A percentile compares a stretch with the other conserved stretches of the same genome.
Evolutionary conservation across 2,329 filamentous ascomycete genomes (phyloP).

Genomic region (Venturia carpophila): DNA sequence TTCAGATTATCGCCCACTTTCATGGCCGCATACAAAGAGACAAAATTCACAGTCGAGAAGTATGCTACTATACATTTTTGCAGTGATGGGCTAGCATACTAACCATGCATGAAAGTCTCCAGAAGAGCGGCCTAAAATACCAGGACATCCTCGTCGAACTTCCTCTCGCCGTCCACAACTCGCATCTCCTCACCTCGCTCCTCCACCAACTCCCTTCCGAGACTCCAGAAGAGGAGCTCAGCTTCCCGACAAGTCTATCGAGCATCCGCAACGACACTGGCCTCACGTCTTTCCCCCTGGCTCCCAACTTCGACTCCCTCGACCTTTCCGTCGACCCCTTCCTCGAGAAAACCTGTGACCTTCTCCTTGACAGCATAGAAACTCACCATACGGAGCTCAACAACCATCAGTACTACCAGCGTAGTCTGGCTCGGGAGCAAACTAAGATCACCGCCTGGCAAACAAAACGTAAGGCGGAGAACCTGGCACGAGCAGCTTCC

Average conservation of each 20-base stretch:
- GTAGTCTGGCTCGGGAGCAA: conserved; percentile 88
- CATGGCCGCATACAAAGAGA: conserved; percentile 88
- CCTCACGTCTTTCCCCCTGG: conserved; percentile 56
- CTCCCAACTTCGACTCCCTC: conserved; percentile 82
- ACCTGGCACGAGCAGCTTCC: conserved; percentile 70
- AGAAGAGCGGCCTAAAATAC: conserved; percentile 89
- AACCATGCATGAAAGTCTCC: conserved; percentile 52
- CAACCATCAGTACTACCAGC: conserved; percentile 97
- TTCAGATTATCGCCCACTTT: conserved; percentile 85
- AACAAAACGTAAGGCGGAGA: conserved; percentile 92
- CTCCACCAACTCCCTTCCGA: conserved; percentile 80
- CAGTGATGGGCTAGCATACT: conserved; percentile 22
- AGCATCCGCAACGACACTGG: conserved; percentile 62
- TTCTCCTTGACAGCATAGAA: conserved; percentile 94
- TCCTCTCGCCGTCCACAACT: conserved; percentile 88
- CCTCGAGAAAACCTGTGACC: conserved; percentile 95
- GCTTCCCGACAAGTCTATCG: conserved; percentile 69
- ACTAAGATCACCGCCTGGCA: conserved; percentile 96
- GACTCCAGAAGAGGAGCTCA: conserved; percentile 57
- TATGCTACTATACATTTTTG: conserved; percentile 38
- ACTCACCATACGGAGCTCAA: conserved; percentile 97
- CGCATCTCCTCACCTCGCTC: conserved; percentile 89
- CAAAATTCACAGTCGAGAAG: conserved; percentile 95
- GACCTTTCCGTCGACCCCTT: conserved; percentile 94
- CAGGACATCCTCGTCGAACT: conserved; percentile 90